These are phyloP conservation scores for Dioscorea dumetorum DNA, from an alignment of 106 monocot species.

Conservation along the genomic window DNA sequence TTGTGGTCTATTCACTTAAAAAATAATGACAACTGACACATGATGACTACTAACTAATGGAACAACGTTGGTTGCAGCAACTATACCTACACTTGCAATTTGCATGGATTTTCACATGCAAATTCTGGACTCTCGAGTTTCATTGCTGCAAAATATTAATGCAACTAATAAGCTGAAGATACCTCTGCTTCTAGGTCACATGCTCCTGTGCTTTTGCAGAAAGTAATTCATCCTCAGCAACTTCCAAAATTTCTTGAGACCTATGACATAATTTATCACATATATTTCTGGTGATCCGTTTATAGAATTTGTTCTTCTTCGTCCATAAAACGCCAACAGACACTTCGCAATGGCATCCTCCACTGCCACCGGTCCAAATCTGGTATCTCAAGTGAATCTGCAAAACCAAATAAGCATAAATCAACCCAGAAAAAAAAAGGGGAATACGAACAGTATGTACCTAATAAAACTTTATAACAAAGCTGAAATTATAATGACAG, in stretches of 20 bases:
- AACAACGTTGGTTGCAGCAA: no score
- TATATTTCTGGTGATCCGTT: slow-evolving; percentile 40
- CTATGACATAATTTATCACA: slow-evolving; percentile 42
- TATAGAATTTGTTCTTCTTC: slow-evolving; percentile 40
- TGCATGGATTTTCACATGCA: no score
- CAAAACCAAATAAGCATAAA: background rate
- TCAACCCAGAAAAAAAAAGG: background rate
- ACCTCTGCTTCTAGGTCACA: background rate
- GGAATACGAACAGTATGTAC: background rate
- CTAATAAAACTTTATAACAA: background rate
- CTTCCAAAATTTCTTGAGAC: slow-evolving; percentile 47
- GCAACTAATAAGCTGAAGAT: background rate
- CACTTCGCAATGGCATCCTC: slow-evolving; percentile 20
- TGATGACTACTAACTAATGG: no score
- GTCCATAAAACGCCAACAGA: slow-evolving; percentile 39
- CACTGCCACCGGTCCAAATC: background rate
- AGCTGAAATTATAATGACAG: background rate
- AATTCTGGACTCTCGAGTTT: no score
- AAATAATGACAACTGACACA: no score
- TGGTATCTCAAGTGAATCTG: slow-evolving; percentile 39
- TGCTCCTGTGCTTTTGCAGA: slow-evolving; percentile 2
- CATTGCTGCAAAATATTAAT: no score
- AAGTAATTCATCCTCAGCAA: slow-evolving; percentile 31
- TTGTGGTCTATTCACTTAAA: no score
- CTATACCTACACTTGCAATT: no score